Base-by-base conservation (phyloP, 78 protist species). In the Chrysochromulina tobinii region DNA sequence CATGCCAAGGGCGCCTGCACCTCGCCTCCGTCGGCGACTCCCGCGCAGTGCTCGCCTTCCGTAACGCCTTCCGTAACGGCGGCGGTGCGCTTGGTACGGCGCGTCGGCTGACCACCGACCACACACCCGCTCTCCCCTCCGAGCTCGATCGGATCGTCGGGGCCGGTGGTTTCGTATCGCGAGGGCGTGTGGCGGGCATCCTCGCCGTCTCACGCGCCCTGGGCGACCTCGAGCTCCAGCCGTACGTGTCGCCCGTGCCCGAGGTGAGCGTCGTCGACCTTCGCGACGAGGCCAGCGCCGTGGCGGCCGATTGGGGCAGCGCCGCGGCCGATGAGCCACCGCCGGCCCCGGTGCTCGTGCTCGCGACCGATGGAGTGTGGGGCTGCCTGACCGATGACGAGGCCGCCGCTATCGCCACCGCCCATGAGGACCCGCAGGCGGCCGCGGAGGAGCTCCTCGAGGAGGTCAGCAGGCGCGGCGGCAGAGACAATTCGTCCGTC, bases 1-100 rank as follows among this genome's bases (percentile, higher is more conserved):
- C 38, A 38, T 38, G 38, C 3, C 90, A 91, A 21, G 81, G 69
- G 27, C 48, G 83, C 58, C 81, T 91, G 61, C 90, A 84, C 68
- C 89, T 97, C 9, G 91, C 96, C n/a, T 95, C 96, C 68, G 94
- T 91, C 18, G 98, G 98, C 21, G 98, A 97, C 89, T 91, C 97
- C 68, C 87, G 98, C 25, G 96, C 95, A 1, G 97, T 97, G 51
- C 85, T 95, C 0, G 89, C 92, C 54, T 9, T 38, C 38, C 38
- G 38, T 38, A 38, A 38, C 38, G 38, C 38, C 38, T 38, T 38
- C 38, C 38, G 38, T 38, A 38, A 91, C 25, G 81, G 59, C 25
- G 95, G 95, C 9, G 14, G 59, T 0, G 38, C 38, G 38, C 38
- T 38, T 0, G 38, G 38, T 38, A 38, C 38, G 38, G 38, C 38